Evolutionary conservation across 768 basidiomycete genomes (phyloP).

Genomic region (Neoboletus subvelutipes): DNA sequence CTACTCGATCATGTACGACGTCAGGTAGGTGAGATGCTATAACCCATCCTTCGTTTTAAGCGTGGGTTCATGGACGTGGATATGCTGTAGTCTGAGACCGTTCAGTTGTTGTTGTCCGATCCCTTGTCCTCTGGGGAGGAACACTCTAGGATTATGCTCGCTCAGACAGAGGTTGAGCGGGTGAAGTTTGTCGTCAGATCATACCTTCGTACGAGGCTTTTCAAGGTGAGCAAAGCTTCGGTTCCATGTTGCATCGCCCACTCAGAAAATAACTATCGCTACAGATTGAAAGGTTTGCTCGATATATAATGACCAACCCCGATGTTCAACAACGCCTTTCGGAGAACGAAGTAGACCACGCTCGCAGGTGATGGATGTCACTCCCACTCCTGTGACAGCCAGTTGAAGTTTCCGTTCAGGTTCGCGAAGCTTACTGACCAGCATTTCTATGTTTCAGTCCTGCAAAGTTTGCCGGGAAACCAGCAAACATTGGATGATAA

Average conservation of each 20-base stretch:
- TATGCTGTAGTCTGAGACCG: constrained; percentile 64
- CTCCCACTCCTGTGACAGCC: neutral
- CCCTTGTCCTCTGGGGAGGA: constrained; percentile 88
- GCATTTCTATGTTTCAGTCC: constrained; percentile 76
- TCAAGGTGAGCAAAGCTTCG: constrained; percentile 58
- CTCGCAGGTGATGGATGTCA: constrained; percentile 53
- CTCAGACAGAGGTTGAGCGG: constrained; percentile 91
- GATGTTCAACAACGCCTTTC: constrained; percentile 78
- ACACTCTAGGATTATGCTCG: constrained; percentile 89
- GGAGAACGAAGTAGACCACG: constrained; percentile 78
- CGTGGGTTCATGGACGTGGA: constrained; percentile 1
- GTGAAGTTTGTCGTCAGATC: constrained; percentile 91
- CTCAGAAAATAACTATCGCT: neutral
- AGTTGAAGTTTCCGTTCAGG: constrained; percentile 37
- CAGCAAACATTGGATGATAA: constrained; percentile 79
- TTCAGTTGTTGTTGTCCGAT: constrained; percentile 74
- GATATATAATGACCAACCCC: constrained; percentile 69
- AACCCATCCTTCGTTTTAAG: neutral
- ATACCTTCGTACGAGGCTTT: constrained; percentile 81
- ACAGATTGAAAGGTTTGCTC: constrained; percentile 87
- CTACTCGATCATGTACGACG: constrained; percentile 76
- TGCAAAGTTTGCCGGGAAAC: constrained; percentile 77
- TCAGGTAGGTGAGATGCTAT: constrained; percentile 56
- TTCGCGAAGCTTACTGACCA: constrained; percentile 75
- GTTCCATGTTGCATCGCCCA: neutral